These are phyloP conservation scores for Hypoxylon sp. DNA, from an alignment of 2,329 filamentous ascomycete genomes.

Conservation along the genomic window DNA sequence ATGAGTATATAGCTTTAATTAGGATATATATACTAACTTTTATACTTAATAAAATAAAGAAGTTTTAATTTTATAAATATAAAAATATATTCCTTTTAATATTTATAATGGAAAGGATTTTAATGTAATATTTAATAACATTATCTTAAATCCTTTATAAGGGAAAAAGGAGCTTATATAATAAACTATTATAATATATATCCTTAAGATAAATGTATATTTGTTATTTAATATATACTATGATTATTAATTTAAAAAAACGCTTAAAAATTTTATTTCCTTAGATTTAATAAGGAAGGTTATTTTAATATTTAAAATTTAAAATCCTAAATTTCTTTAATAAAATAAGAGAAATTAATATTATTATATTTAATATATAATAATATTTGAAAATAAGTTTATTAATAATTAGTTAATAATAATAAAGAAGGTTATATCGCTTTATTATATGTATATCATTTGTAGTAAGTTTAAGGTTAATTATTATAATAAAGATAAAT, in stretches of 20 bases:
- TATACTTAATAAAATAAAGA: background rate
- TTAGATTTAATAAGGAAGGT: too few relatives aligned
- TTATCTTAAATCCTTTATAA: background rate
- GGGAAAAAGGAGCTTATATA: too few relatives aligned
- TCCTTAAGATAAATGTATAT: background rate
- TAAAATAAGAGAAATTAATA: background rate
- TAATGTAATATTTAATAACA: background rate
- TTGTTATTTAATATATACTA: background rate
- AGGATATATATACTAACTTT: background rate
- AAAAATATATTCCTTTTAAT: background rate
- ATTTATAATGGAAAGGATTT: background rate
- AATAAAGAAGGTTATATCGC: background rate
- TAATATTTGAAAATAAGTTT: conserved; percentile 2
- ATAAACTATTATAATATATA: background rate
- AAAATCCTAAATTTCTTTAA: background rate
- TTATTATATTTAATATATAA: conserved; percentile 1
- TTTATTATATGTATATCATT: conserved; percentile 8
- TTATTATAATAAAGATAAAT: conserved; percentile 11
- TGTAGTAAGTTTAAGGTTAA: too few relatives aligned
- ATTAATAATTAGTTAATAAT: conserved; percentile 8
- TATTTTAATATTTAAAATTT: background rate
- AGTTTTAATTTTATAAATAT: background rate
- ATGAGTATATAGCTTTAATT: background rate
- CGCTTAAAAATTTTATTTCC: background rate
- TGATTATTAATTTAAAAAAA: background rate